Conservation (phyloP, 106 monocot species). For the Hemerocallis citrina region DNA sequence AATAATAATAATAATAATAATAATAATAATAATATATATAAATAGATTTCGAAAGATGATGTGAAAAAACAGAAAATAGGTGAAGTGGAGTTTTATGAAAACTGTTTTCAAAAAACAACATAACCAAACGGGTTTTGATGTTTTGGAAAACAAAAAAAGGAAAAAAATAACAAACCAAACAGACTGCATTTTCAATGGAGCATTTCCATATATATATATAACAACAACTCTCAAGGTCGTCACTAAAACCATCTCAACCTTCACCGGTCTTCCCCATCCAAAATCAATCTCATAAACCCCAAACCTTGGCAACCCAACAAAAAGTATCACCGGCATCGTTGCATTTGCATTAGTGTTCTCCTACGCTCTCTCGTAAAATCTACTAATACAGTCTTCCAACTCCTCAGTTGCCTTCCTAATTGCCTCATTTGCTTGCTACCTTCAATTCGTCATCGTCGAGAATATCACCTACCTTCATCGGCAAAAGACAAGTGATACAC, state of each 20-base stretch:
- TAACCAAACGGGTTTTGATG: too few relatives aligned
- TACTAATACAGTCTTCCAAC: slow-evolving; percentile 14
- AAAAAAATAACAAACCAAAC: too few relatives aligned
- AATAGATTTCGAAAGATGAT: too few relatives aligned
- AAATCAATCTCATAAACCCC: slow-evolving; percentile 51
- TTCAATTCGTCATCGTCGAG: slow-evolving; percentile 11
- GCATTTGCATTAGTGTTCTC: not conserved
- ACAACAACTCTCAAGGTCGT: too few relatives aligned
- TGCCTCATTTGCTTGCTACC: slow-evolving; percentile 23
- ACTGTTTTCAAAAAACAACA: too few relatives aligned
- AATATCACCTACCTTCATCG: slow-evolving; percentile 15
- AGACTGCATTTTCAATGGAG: too few relatives aligned
- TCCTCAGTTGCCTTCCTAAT: slow-evolving; percentile 32
- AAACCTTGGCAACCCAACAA: slow-evolving; percentile 47
- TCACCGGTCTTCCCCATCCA: slow-evolving; percentile 47
- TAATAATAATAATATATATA: not conserved
- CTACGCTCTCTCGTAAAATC: slow-evolving; percentile 12
- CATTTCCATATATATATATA: too few relatives aligned
- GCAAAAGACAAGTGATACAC: slow-evolving; percentile 23
- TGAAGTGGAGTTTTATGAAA: too few relatives aligned
- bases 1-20: not conserved
- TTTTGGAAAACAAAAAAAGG: too few relatives aligned
- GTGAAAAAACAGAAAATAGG: too few relatives aligned
- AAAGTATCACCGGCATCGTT: slow-evolving; percentile 5
- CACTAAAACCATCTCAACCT: slow-evolving; percentile 54